Evolutionary conservation across 2,329 filamentous ascomycete genomes (phyloP), one percentile per base, ranked within the genome.

Genomic region (Calonectria pauciramosa): DNA sequence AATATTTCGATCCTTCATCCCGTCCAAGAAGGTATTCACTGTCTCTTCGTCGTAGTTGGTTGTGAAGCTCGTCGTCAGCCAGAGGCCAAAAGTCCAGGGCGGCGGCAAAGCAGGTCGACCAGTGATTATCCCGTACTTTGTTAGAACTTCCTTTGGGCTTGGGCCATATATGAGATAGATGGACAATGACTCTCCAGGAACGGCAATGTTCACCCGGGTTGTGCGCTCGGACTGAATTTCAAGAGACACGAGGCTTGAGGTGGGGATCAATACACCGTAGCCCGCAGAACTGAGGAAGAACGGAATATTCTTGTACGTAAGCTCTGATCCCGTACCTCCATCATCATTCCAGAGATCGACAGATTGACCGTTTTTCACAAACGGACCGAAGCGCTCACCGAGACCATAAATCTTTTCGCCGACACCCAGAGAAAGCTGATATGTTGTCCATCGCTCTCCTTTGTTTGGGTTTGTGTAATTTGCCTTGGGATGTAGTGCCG

Each of bases 61-160:
- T 2, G 93, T 94, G 84, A 95, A 95, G 75, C 91, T 93, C 20
- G 94, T 96, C 70, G 91, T 95, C n/a, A 96, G 88, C 93, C 94
- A 95, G 9, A 95, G 87, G 1, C 94, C 94, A 77, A 92, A 95
- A 75, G 92, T 94, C 94, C 94, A 96, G 32, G 90, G 89, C 0
- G 94, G 94, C 1, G 94, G 90, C 70, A 89, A 88, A 36, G 88
- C 89, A 0, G 94, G 90, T 52, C 88, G 88, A 1, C 94, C 94
- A 0, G 93, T 95, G 52, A 96, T 86, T 32, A 89, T 85, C 0
- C 93, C 90, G 82, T 95, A 95, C 75, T 90, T 90, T 41, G 88
- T 87, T 18, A 96, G 85, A 1, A 96, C 90, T 63, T 95, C 93
- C 83, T 94, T 95, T 0, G 94, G 94, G 0, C 90, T 91, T 0